These are phyloP conservation scores for Rhodomyrtus psidioides DNA, from an alignment of 441 rosid genomes.

Conservation along the genomic window DNA sequence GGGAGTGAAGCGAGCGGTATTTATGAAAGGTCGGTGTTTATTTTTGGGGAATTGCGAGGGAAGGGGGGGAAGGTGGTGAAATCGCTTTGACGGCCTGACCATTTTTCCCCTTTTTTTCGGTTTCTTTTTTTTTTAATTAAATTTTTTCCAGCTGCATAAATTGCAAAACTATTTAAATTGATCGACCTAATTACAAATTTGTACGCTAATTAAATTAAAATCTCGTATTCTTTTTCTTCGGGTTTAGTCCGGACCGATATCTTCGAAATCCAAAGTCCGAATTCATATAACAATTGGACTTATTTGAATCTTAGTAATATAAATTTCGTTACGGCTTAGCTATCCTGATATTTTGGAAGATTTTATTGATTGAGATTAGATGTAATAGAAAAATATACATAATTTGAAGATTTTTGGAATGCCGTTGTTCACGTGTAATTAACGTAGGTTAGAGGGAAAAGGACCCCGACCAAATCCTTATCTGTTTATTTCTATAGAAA, in stretches of 20 bases:
- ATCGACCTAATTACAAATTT: neutral
- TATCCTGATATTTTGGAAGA: fast-evolving
- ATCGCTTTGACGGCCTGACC: neutral
- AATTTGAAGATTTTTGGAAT: neutral
- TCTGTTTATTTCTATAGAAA: neutral
- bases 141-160: neutral
- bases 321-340: fast-evolving
- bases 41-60: neutral
- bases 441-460: fast-evolving
- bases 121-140: no score
- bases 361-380: neutral
- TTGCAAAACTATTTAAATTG: neutral
- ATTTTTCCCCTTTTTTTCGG: neutral
- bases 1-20: neutral
- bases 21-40: neutral
- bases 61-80: neutral
- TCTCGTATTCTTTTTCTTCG: no score
- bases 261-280: neutral
- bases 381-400: fast-evolving
- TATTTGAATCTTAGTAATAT: fast-evolving
- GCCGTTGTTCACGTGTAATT: neutral
- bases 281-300: neutral
- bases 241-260: no score
- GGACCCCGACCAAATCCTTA: neutral
- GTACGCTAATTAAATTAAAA: no score